Evolutionary conservation across 768 basidiomycete genomes (phyloP), one percentile per base, ranked within the genome.

Genomic region (Thelephora aurantiotincta): DNA sequence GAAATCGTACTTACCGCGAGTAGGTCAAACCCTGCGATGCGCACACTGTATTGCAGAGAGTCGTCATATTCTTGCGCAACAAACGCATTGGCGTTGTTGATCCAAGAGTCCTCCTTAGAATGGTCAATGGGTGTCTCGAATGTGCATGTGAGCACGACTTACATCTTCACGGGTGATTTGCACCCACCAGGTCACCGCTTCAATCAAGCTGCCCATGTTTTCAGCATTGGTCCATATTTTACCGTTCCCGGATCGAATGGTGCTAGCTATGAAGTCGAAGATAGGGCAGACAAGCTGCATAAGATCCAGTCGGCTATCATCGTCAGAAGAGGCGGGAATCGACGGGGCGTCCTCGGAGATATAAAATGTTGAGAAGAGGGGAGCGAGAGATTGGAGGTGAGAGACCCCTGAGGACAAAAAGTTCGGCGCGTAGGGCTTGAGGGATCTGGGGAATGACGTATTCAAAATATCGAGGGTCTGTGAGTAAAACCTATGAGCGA

Each of bases 51-150:
- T 1, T 71, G 59, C 46, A 85, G 78, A 1, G 80, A 80, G 51
- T 94, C 91, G 51, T 97, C 94, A 47, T 96, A 90, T 57, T 97
- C 93, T 58, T 98, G 90, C 20, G 84, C 82, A 26, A 98, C 80
- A 57, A 98, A 98, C 2, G 83, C 78, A 54, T 98, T 97, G 3
- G 88, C 80, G 55, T 96, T 85, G 46, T 72, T 76, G 2, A 78
- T 75, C 94, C 94, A 98, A 13, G 78, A 82, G 26, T 92, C 89
- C 58, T 92, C 91, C 91, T 97, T 51, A 11, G 42, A 13, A 11
- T 36, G 18, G 26, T 23, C 35, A 44, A 35, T 23, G 22, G 49
- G 47, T 44, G 11, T 36, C 37, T 33, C 22, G n/a, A 51, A 49
- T 30, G 46, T 35, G 16, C 37, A 13, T 33, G 14, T 34, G 20